Base-by-base conservation (phyloP, 352 stramenopile genomes). In the Phytophthora sojae region DNA sequence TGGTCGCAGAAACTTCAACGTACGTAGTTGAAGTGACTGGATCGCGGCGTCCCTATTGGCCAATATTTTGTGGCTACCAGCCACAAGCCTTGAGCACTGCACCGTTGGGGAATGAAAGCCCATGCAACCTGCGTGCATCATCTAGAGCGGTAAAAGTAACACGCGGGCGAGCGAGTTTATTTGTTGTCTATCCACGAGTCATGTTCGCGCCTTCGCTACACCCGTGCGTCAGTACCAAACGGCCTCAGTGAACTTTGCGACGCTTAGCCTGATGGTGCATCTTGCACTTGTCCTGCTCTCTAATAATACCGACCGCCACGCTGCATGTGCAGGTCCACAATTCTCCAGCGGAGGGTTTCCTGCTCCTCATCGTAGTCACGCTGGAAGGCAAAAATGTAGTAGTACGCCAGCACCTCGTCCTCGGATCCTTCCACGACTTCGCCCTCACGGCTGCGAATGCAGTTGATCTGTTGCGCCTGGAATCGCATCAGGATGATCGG, bases 401-500 rank as follows among this genome's bases (percentile, higher is more conserved):
- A 99, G 83, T 99, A 98, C 5, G 96, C 96, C 30, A 96, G 81
- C 73, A 99, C 98, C 59, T 99, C 96, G 78, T 99, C 96, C 69
- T 99, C 97, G 4, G 88, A 94, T 51, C 97, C 98, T 69, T 99
- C 97, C 21, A 99, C 91, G 64, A 99, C 90, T 73, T 98, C 92
- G 39, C 97, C 97, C 74, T 99, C 93, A 60, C 97, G 95, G 81
- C 99, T 99, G 64, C 95, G 87, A 42, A 99, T 97, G 81, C 98
- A 99, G 86, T 99, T 98, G 79, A 99, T 99, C 84, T 99, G 98
- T 83, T 99, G 98, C 49, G 95, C 96, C 87, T 99, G 98, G 78
- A 99, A 99, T 63, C 98, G 95, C 42, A 99, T 75, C 11, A 99
- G 75, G 73, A 99, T 97, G 61, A 99, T 99, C 7, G 97, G 97